Percentiles rank a stretch among this genome's conserved stretches.
Conservation (phyloP, 306 rosid species). For the Cicer bijugum region DNA sequence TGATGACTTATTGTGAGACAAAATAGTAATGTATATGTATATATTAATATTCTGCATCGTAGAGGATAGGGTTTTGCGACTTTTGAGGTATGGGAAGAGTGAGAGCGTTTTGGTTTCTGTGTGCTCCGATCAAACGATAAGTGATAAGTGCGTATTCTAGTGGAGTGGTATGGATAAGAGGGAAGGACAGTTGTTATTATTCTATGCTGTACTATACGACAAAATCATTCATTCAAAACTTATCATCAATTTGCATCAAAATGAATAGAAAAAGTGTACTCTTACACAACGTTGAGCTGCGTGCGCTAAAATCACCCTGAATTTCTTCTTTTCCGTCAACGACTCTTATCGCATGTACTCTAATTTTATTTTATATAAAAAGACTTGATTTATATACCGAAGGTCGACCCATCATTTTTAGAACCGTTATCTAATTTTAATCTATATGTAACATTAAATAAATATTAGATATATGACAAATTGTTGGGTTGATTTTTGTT, state of each 20-base stretch:
- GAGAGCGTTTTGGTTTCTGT: conserved; percentile 36
- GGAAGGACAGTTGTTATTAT: conserved; percentile 11
- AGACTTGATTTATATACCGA: too few species aligned
- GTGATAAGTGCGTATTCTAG: conserved; percentile 50
- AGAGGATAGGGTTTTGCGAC: conserved; percentile 44
- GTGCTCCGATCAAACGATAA: conserved; percentile 43
- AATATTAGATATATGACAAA: too few species aligned
- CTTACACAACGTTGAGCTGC: too few species aligned
- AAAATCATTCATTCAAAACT: neutral
- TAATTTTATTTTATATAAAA: too few species aligned
- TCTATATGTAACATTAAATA: too few species aligned
- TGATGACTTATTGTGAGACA: too few species aligned
- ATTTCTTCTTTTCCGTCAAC: neutral
- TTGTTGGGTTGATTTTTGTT: too few species aligned
- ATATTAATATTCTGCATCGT: too few species aligned
- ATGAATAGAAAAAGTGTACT: neutral
- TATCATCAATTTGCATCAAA: neutral
- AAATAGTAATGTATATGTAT: too few species aligned
- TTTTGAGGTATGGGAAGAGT: conserved; percentile 37
- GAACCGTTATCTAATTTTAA: too few species aligned
- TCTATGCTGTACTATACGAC: conserved; percentile 13
- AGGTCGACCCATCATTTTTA: too few species aligned
- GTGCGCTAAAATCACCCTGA: neutral
- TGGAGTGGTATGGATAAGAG: neutral
- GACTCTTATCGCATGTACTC: too few species aligned